phyloP scores from a whole-genome alignment of 1,284 basidiomycete species.

The Microbotryum scabiosae region DNA sequence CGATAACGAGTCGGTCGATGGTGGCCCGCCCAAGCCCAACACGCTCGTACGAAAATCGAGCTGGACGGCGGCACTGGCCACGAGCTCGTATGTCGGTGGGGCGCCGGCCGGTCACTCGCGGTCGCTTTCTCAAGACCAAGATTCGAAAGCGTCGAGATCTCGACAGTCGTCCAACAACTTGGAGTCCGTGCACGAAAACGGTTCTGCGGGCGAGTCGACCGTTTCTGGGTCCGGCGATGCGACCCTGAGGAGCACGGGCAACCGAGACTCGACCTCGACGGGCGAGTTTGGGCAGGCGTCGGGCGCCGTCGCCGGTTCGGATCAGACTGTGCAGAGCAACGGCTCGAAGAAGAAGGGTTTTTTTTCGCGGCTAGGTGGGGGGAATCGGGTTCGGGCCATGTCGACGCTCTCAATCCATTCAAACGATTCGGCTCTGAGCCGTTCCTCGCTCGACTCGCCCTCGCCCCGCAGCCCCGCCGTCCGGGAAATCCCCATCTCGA shows the following conservation, averaged over 20 bases:
- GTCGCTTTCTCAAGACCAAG: no score
- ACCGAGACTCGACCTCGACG: no score
- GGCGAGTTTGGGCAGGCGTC: no score
- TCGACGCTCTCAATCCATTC: neutral
- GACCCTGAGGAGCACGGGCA: no score
- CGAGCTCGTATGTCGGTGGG: no score
- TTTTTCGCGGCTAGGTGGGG: neutral
- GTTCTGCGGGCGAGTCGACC: neutral
- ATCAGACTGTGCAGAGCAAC: no score
- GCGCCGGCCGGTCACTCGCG: no score
- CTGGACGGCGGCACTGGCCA: neutral
- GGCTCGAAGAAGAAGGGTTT: neutral
- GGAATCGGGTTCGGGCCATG: neutral
- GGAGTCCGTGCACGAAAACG: neutral
- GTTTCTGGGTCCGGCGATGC: no score
- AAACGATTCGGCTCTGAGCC: neutral
- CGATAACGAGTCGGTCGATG: constrained; percentile 1
- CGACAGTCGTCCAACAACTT: neutral
- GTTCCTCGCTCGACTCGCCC: neutral
- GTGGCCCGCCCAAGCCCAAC: neutral
- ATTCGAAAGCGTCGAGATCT: neutral
- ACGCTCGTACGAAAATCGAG: constrained; percentile 2
- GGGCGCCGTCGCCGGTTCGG: no score
- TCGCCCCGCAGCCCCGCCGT: neutral
- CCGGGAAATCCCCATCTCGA: neutral